Evolutionary conservation across 2,329 filamentous ascomycete genomes (phyloP), one percentile per base, ranked within the genome.

Genomic region (Aspergillus chevalieri): DNA sequence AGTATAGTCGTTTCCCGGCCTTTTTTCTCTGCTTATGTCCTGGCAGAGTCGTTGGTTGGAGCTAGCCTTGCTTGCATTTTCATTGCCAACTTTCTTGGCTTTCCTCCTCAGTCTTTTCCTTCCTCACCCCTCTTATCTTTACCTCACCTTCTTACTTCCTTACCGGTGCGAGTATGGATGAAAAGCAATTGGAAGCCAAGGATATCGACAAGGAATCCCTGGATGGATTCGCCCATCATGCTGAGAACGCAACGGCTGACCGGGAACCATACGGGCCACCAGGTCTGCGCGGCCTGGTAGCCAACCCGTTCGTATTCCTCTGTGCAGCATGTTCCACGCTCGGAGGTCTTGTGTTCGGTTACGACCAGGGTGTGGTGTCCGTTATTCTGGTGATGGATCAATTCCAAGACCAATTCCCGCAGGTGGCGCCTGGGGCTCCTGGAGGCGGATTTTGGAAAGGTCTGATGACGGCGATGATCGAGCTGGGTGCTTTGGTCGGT

Each of bases 391-490:
- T 78, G 34, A 79, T 79, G 76, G 70, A 76, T 14, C 75, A 77
- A 48, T 79, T 79, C 52, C 62, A 77, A 3, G 63, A 65, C 0
- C 65, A 65, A 1, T 78, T 78, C 47, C 66, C 73, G 9, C 66
- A 68, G 12, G 70, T 78, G 3, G 67, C 70, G 0, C 65, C 68
- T 15, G 62, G 61, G 6, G 66, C 70, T 8, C 56, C 63, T 6
- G 67, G 67, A 5, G 62, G 66, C 5, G 68, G 69, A 0, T 73
- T 73, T 51, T 70, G 65, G 61, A 73, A 72, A 51, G 70, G 70
- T n/a, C 50, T 73, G 53, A 66, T 79, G 66, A 80, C 77, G 7
- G 77, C 77, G 3, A 79, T 79, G 76, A 74, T 80, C 45, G 75
- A 79, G 52, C 56, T 79, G 17, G 77, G 78, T n/a, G 78, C 77